These are phyloP conservation scores for Entomortierella parvispora DNA, from an alignment of 192 early-diverging fungal species.

Conservation along the genomic window DNA sequence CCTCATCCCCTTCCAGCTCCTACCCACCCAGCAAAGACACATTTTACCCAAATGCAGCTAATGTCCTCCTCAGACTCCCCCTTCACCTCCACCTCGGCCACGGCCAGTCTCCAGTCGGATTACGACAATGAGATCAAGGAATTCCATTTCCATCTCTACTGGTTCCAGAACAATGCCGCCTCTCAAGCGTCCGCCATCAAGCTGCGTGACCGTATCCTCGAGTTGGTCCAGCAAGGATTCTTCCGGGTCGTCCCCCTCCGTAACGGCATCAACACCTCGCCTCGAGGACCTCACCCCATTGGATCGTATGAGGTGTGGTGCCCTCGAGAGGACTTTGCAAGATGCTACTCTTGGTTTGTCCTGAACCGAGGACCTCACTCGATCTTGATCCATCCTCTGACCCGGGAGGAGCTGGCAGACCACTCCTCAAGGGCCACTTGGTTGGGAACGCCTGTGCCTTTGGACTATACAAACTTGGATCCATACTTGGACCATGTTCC, in stretches of 20 bases:
- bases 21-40: not conserved
- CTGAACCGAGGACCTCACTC: conserved; percentile 59
- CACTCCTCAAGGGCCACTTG: conserved; percentile 67
- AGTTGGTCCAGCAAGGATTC: conserved; percentile 56
- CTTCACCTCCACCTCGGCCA: conserved; percentile 1
- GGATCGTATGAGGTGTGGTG: conserved; percentile 74
- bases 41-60: conserved; percentile 12
- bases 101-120: conserved; percentile 36
- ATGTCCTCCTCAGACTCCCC: conserved; percentile 20
- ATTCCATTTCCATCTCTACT: conserved; percentile 77
- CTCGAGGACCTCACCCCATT: conserved; percentile 69
- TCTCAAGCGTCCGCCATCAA: conserved; percentile 44
- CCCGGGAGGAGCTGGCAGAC: conserved; percentile 58
- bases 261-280: conserved; percentile 53
- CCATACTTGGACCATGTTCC: conserved; percentile 54
- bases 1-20: not conserved
- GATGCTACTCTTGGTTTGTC: conserved; percentile 64
- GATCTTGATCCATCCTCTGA: conserved; percentile 73
- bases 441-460: conserved; percentile 64
- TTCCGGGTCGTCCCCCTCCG: conserved; percentile 63
- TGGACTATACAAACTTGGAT: conserved; percentile 54
- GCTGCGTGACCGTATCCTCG: conserved; percentile 54
- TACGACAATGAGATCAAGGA: conserved; percentile 70
- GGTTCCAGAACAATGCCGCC: conserved; percentile 59
- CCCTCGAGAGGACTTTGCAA: conserved; percentile 68